Percentiles rank a stretch among this genome's conserved stretches.
phyloP scores from a whole-genome alignment of 352 stramenopile species.

The Pythium sukuiense region DNA sequence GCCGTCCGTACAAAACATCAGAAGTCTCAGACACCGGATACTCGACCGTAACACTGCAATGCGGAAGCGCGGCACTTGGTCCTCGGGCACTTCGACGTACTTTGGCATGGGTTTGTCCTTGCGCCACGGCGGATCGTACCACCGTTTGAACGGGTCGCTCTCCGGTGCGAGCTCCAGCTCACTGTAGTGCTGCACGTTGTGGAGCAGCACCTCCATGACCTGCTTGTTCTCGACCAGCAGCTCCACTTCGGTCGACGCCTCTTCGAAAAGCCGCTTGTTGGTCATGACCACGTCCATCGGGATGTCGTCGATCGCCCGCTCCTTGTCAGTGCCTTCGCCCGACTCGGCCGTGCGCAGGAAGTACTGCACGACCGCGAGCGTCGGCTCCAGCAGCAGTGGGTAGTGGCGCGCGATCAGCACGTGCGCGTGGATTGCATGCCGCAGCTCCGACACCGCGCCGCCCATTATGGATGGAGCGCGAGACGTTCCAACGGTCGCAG shows the following conservation, averaged over 20 bases:
- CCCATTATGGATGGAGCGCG: conserved; percentile 39
- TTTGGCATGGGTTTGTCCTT: conserved; percentile 44
- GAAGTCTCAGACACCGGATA: conserved; percentile 61
- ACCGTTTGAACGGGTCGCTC: conserved; percentile 47
- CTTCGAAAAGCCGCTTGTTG: conserved; percentile 54
- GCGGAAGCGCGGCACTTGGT: conserved; percentile 55
- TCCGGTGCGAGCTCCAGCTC: conserved; percentile 51
- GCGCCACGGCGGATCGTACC: conserved; percentile 63
- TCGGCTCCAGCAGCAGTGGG: conserved; percentile 57
- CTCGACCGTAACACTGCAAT: conserved; percentile 48
- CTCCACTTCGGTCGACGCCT: conserved; percentile 73
- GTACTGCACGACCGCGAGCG: conserved; percentile 58
- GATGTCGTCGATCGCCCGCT: conserved; percentile 54
- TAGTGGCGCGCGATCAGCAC: conserved; percentile 60
- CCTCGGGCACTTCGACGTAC: conserved; percentile 41
- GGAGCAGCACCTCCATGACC: conserved; percentile 52
- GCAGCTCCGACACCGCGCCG: conserved; percentile 65
- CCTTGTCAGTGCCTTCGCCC: conserved; percentile 57
- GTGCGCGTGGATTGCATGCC: conserved; percentile 63
- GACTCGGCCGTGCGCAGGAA: conserved; percentile 65
- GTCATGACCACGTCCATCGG: conserved; percentile 52
- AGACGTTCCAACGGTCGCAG: too few species aligned
- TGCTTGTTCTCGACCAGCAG: conserved; percentile 54
- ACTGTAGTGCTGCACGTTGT: conserved; percentile 38
- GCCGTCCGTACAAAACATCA: conserved; percentile 59